These are phyloP conservation scores for Talaromyces ruber DNA, from an alignment of 495 filamentous ascomycete genomes.

Conservation along the genomic window DNA sequence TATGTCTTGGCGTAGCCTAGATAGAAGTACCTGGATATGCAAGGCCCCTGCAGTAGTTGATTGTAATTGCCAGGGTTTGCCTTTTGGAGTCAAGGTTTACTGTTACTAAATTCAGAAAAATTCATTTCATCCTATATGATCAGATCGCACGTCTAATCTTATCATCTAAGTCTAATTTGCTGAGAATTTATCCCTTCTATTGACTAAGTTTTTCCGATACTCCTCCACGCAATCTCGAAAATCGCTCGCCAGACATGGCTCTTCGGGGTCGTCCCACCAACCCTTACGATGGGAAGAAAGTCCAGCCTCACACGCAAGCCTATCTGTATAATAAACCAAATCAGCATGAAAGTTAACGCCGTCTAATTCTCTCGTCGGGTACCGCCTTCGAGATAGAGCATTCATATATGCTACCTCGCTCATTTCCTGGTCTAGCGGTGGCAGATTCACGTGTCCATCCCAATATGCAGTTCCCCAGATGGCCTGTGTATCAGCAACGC, in stretches of 20 bases:
- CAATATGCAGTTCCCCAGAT: constrained; percentile 34
- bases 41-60: too few species aligned
- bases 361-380: constrained; percentile 22
- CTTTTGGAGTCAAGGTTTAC: too few species aligned
- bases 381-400: constrained; percentile 26
- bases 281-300: constrained; percentile 20
- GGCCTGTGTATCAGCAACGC: constrained; percentile 31
- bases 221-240: constrained; percentile 16
- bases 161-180: neutral
- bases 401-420: constrained; percentile 22
- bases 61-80: too few species aligned
- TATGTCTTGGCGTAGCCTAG: too few species aligned
- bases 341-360: constrained; percentile 32
- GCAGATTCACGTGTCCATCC: constrained; percentile 24
- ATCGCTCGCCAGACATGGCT: constrained; percentile 19
- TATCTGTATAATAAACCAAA: constrained; percentile 21
- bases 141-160: too few species aligned
- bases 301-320: constrained; percentile 19
- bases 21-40: too few species aligned
- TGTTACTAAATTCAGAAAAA: too few species aligned
- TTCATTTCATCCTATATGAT: too few species aligned
- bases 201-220: constrained; percentile 11
- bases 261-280: constrained; percentile 17
- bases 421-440: constrained; percentile 16
- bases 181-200: neutral